phyloP scores from a whole-genome alignment of 1,139 yeast species.

The Eremothecium cymbalariae region DNA sequence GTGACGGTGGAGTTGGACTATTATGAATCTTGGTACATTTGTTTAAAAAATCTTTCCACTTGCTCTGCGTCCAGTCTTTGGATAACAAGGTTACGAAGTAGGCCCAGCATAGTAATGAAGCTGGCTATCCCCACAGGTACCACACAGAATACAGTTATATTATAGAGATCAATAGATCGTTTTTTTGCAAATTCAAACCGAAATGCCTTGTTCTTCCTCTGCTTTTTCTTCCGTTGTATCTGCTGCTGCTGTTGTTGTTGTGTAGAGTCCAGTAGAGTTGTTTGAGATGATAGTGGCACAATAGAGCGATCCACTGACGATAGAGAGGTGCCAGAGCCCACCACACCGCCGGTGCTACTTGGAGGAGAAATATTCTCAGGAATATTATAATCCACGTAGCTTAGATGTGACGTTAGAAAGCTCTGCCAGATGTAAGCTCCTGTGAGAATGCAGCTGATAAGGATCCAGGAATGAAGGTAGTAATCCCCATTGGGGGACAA shows the following conservation, averaged over 20 bases:
- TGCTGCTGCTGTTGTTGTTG: neutral
- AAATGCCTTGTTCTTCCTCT: slow-evolving; percentile 4
- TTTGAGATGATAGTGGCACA: slow-evolving; percentile 2
- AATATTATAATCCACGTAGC: slow-evolving; percentile 39
- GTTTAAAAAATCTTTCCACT: slow-evolving; percentile 19
- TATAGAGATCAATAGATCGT: slow-evolving; percentile 70
- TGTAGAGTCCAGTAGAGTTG: too few species aligned
- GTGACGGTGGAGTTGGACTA: neutral
- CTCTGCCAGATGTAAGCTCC: slow-evolving; percentile 78
- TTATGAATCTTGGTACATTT: slow-evolving; percentile 1
- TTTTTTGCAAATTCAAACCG: slow-evolving; percentile 13
- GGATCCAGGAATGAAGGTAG: slow-evolving; percentile 83
- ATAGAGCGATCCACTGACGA: slow-evolving; percentile 3
- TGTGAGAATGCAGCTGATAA: slow-evolving; percentile 78
- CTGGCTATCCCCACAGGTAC: slow-evolving; percentile 96
- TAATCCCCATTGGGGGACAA: slow-evolving; percentile 49
- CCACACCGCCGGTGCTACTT: neutral
- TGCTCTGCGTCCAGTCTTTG: slow-evolving; percentile 62
- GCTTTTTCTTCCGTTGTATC: slow-evolving; percentile 3
- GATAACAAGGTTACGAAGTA: slow-evolving; percentile 65
- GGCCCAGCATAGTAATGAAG: slow-evolving; percentile 81
- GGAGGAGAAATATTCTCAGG: slow-evolving; percentile 8
- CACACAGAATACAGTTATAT: slow-evolving; percentile 89
- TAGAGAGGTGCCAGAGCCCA: neutral
- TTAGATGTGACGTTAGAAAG: slow-evolving; percentile 79